phyloP scores from a whole-genome alignment of 2,329 filamentous ascomycete genomes.

The Hymenoscyphus occultus region DNA sequence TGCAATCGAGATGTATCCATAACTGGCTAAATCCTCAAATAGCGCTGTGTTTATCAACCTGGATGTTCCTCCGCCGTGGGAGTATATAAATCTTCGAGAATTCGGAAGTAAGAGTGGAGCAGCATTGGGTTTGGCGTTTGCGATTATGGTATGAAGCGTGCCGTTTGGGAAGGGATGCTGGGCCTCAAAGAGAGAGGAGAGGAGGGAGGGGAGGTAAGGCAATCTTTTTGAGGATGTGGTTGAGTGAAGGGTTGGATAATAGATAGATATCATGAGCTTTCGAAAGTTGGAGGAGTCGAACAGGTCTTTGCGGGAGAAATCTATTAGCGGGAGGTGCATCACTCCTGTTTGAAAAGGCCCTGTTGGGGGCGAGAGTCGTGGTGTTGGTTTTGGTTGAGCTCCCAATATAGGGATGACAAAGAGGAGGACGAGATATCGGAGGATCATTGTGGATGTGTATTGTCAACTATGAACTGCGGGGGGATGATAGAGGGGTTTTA shows the following conservation, averaged over 20 bases:
- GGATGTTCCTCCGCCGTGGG: background rate
- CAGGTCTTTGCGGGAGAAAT: background rate
- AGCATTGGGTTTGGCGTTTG: background rate
- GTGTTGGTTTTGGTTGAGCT: background rate
- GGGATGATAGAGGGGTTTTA: background rate
- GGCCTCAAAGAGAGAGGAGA: background rate
- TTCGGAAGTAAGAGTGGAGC: background rate
- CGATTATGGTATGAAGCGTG: background rate
- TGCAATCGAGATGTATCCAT: conserved; percentile 35
- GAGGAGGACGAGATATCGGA: background rate
- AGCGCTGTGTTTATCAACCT: conserved; percentile 20
- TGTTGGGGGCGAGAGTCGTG: background rate
- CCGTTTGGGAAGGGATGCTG: background rate
- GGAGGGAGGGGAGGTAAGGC: background rate
- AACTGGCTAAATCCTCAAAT: conserved; percentile 32
- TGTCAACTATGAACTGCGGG: background rate
- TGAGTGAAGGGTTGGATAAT: background rate
- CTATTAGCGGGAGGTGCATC: background rate
- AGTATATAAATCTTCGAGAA: background rate
- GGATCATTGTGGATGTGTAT: background rate
- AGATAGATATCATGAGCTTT: background rate
- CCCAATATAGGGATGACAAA: background rate
- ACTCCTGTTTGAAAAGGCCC: background rate
- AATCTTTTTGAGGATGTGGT: background rate
- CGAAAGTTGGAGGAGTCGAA: background rate